Base-by-base conservation (phyloP, 2,329 filamentous ascomycete species). In the Exophiala dermatitidis region DNA sequence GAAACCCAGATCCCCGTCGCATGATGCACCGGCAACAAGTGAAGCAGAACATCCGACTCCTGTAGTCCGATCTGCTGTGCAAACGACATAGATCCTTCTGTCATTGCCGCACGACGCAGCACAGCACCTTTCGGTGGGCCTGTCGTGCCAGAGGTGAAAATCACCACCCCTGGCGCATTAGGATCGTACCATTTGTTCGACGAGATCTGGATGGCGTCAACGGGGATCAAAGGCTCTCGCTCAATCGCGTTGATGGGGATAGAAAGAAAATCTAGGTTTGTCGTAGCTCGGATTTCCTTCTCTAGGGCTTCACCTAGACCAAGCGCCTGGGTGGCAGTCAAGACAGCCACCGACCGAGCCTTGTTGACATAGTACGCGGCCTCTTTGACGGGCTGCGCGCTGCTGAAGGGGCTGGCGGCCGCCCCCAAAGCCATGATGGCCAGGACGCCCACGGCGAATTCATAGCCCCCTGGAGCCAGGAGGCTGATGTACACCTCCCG, bases 361-460 rank as follows among this genome's bases (percentile, higher is more conserved):
- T 62, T 62, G 49, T 57, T 62, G 28, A 69, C 58, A 30, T 69
- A 67, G 36, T 67, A 67, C 29, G 60, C 63, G 7, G 66, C 67
- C 57, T 69, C 67, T 46, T 66, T 60, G 3, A 66, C 60, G 1
- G 67, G 67, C 3, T 68, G 48, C 3, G 59, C 60, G 2, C 46
- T 54, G 47, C 67, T 66, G 55, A 69, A 65, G 10, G 68, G 67
- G 5, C 68, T 67, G 5, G 67, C 65, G 8, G 65, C 67, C 7
- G 66, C 67, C 1, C 68, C 67, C 3, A 68, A 48, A 2, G 66
- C 66, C 30, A 69, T 58, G 37, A 69, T 66, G 2, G 65, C 66
- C 38, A 67, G 56, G 31, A 69, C 66, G 3, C 62, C 67, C n/a
- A 69, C 67, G 1, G 66, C 61, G 37, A 69, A 70, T 42, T 70